Evolutionary conservation across 2,329 filamentous ascomycete species (phyloP), one percentile per base, ranked within the genome.

Genomic region (Thielaviopsis punctulata): DNA sequence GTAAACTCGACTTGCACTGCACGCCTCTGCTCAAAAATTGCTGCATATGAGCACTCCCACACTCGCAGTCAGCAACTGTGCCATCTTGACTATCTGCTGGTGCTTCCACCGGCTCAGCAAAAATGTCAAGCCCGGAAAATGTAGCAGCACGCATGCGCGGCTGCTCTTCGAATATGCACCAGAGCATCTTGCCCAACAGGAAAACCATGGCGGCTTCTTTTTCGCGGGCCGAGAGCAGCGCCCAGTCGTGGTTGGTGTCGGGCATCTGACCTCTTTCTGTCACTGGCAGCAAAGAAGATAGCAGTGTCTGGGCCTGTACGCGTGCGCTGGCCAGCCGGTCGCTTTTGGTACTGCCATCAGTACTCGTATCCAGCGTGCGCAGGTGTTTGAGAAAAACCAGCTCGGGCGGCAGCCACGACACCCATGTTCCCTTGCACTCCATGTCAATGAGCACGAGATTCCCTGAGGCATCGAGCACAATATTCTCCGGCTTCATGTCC

Each of bases 81-180:
- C n/a, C n/a, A n/a, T n/a, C n/a, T n/a, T n/a, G n/a, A n/a, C n/a
- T n/a, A n/a, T n/a, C n/a, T 27, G 9, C 7, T 27, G 19, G 5
- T 15, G 27, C 15, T 25, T 24, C 5, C 8, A 25, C n/a, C n/a
- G 46, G 7, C 30, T 51, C 49, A 4, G 43, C 41, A 46, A 51
- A 51, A 30, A 51, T 45, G n/a, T 51, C 49, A 9, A 51, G 49
- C 9, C 49, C n/a, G 13, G 43, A 45, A 51, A 51, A 51, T 19
- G 49, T 19, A 12, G 49, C 49, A 1, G 49, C 27, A 10, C 21
- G 6, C 9, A 51, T 46, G 18, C 23, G 30, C 9, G 49, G 43
- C 27, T 51, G 49, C 13, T 44, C 27, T 49, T 53, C 54, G 15
- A 53, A 51, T n/a, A 55, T 45, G 36, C 39, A 49, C 54, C 54